Base-by-base conservation (phyloP, 2,329 filamentous ascomycete genomes). In the Aspergillus tubingensis region DNA sequence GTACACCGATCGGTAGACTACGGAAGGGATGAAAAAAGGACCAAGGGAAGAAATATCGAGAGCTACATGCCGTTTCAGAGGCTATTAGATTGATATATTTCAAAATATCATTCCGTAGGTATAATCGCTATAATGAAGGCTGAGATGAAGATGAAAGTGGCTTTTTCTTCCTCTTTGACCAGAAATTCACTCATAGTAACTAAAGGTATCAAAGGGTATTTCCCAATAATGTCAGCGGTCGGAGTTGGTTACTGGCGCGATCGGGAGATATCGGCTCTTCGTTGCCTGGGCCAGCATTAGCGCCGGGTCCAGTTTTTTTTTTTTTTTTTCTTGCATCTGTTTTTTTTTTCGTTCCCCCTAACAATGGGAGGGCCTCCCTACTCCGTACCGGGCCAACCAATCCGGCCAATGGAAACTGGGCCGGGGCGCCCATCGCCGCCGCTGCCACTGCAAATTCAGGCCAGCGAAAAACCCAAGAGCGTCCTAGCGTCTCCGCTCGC, bases 251-350 rank as follows among this genome's bases (percentile, higher is more conserved):
- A 70, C 61, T 67, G 62, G 61, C 48, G 57, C 57, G 66, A 68
- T 77, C 75, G 75, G 75, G 74, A 76, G 70, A 76, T 73, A 68
- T 75, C 75, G 74, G 74, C 72, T 68, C 53, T 36, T 64, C 62
- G 67, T 70, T 69, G 64, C 65, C 68, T 64, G 64, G 65, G 62
- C 63, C 67, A 63, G 61, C 59, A 49, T 61, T 68, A 69, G 65
- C 67, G 68, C 56, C 63, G 62, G 63, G 47, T 54, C 65, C 61
- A 60, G 39, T 61, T 66, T 66, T 64, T 62, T 57, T 57, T 62
- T 62, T 61, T 53, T 54, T 58, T 54, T 39, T 54, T n/a, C 19
- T 41, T 51, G 32, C 23, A 17, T 30, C 36, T 39, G 49, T 43
- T 15, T 32, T 63, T 54, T 54, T 41, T 27, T 59, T 17, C 54